These are phyloP conservation scores for Salix arbutifolia DNA, from an alignment of 345 rosid species.

Conservation along the genomic window DNA sequence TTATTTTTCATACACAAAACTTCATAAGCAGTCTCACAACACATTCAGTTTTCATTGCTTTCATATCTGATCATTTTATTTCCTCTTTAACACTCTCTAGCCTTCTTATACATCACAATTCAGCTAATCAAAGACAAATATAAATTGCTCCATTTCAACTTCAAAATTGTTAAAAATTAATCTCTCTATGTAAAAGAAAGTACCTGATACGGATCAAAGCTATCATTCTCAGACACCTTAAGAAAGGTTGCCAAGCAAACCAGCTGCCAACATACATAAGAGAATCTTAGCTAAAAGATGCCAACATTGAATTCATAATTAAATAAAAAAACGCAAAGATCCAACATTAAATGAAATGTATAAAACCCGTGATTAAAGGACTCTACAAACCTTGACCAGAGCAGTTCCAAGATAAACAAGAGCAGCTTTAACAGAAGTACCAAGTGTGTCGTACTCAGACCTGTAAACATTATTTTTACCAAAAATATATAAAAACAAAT, in stretches of 20 bases:
- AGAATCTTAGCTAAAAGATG: neutral
- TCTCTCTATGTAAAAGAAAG: neutral
- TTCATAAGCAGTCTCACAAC: neutral
- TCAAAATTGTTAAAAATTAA: neutral
- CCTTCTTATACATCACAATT: neutral
- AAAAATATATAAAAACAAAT: neutral
- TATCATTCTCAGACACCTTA: constrained; percentile 81
- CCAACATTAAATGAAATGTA: neutral
- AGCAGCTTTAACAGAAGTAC: constrained; percentile 83
- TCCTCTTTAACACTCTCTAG: neutral
- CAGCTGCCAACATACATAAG: constrained; percentile 52
- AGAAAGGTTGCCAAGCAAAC: constrained; percentile 94
- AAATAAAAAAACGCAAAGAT: neutral
- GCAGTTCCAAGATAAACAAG: constrained; percentile 90
- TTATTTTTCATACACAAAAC: neutral
- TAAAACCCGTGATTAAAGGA: neutral
- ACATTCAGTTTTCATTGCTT: neutral
- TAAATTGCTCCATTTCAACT: neutral
- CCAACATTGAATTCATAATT: neutral
- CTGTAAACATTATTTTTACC: constrained; percentile 31
- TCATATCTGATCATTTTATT: neutral
- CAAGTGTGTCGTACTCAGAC: constrained; percentile 96
- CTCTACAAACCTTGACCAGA: constrained; percentile 64
- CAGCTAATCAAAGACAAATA: neutral
- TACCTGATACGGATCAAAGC: constrained; percentile 93